phyloP scores from a whole-genome alignment of 2,329 filamentous ascomycete genomes.

The Hortaea sp. region DNA sequence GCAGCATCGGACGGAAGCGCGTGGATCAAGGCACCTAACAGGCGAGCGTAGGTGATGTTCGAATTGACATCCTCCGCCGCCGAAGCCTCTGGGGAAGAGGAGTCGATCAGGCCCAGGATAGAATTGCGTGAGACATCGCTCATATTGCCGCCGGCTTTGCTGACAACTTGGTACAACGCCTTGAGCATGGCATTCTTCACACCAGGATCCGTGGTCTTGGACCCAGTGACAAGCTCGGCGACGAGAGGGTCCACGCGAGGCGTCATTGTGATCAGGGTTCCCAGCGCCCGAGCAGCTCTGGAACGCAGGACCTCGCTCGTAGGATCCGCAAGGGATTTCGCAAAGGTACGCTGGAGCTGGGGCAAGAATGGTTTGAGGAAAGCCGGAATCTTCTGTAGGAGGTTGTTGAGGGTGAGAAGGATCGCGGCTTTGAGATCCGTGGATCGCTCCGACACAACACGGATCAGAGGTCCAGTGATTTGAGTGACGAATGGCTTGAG shows the following conservation, averaged over 20 bases:
- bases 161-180: constrained; percentile 90
- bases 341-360: constrained; percentile 92
- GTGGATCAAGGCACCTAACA: constrained; percentile 82
- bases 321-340: constrained; percentile 86
- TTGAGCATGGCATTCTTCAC: constrained; percentile 95
- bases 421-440: constrained; percentile 95
- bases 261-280: constrained; percentile 90
- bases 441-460: constrained; percentile 92
- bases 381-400: constrained; percentile 91
- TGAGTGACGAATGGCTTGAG: constrained; percentile 94
- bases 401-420: constrained; percentile 82
- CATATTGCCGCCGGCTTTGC: constrained; percentile 92
- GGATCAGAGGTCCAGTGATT: constrained; percentile 93
- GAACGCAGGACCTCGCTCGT: constrained; percentile 80
- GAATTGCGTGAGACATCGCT: constrained; percentile 76
- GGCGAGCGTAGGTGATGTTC: constrained; percentile 80
- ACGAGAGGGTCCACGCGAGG: constrained; percentile 93
- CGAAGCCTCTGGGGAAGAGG: constrained; percentile 55
- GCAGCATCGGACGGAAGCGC: constrained; percentile 68
- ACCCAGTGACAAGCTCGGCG: constrained; percentile 84
- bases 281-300: constrained; percentile 84
- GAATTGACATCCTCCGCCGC: constrained; percentile 47
- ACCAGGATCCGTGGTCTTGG: constrained; percentile 76
- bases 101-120: constrained; percentile 83
- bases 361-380: constrained; percentile 95